Conservation (phyloP, 1,284 basidiomycete genomes). For the Mycocalia duriaeana region DNA sequence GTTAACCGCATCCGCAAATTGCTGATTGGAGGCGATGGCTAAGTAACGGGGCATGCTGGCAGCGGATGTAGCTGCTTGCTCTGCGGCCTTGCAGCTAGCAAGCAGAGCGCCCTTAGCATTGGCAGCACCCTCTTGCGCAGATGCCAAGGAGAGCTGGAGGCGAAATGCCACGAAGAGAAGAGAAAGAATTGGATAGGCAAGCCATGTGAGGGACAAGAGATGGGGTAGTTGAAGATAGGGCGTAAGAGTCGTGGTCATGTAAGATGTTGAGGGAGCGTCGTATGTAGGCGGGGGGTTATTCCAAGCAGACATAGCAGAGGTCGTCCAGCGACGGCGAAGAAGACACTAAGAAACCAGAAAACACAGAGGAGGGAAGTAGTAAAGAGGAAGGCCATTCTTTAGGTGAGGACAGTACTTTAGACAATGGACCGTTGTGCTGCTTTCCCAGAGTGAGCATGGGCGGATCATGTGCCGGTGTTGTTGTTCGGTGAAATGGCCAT, state of each 20-base stretch:
- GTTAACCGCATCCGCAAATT: slow-evolving; percentile 75
- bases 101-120: slow-evolving; percentile 72
- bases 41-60: slow-evolving; percentile 85
- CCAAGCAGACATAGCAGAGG: slow-evolving; percentile 29
- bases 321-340: slow-evolving; percentile 38
- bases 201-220: slow-evolving; percentile 80
- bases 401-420: too few species aligned
- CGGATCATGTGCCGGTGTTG: too few species aligned
- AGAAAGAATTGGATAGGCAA: slow-evolving; percentile 80
- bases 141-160: slow-evolving; percentile 66
- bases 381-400: too few species aligned
- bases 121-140: slow-evolving; percentile 62
- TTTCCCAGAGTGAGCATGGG: too few species aligned
- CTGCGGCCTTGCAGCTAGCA: slow-evolving; percentile 77
- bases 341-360: too few species aligned
- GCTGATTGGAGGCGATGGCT: slow-evolving; percentile 78
- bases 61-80: slow-evolving; percentile 75
- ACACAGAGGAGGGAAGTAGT: too few species aligned
- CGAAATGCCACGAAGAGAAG: slow-evolving; percentile 84
- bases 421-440: too few species aligned
- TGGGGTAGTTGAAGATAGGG: slow-evolving; percentile 83
- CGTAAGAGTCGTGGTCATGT: slow-evolving; percentile 49
- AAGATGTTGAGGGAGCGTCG: slow-evolving; percentile 35
- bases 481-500: too few species aligned
- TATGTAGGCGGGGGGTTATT: slow-evolving; percentile 50